These are phyloP conservation scores for Penicillium nordicum DNA, from an alignment of 2,329 filamentous ascomycete species.

Conservation along the genomic window DNA sequence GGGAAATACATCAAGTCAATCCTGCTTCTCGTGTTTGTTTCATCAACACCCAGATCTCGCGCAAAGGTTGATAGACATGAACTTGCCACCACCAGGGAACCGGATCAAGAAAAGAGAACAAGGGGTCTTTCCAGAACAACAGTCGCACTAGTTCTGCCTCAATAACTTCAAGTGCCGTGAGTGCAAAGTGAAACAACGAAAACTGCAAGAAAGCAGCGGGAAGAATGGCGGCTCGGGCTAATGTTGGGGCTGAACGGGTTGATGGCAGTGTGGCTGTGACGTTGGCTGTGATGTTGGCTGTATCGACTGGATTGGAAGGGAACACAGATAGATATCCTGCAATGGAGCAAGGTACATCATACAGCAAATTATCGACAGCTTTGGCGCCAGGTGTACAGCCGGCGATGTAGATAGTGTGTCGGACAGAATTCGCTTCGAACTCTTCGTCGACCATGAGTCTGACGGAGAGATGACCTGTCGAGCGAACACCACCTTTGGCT, in stretches of 20 bases:
- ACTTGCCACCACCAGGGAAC: constrained; percentile 57
- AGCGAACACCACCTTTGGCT: constrained; percentile 43
- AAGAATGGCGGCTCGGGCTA: neutral
- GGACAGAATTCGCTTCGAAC: constrained; percentile 30
- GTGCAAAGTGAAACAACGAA: neutral
- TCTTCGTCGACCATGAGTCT: constrained; percentile 63
- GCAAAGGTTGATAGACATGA: constrained; percentile 54
- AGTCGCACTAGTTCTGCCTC: constrained; percentile 30
- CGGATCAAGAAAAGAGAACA: constrained; percentile 55
- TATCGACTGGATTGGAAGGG: constrained; percentile 14
- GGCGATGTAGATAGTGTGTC: constrained; percentile 33
- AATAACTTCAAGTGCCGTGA: neutral
- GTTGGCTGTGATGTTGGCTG: constrained; percentile 2
- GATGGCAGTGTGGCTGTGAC: constrained; percentile 7
- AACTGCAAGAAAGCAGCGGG: constrained; percentile 3
- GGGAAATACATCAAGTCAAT: constrained; percentile 18
- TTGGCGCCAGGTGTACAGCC: constrained; percentile 32
- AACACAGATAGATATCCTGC: constrained; percentile 29
- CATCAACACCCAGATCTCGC: constrained; percentile 34
- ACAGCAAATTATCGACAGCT: constrained; percentile 27
- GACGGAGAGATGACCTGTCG: constrained; percentile 71
- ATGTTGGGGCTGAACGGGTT: neutral
- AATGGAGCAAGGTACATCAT: constrained; percentile 29
- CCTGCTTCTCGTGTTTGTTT: constrained; percentile 41
- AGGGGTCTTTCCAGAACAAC: constrained; percentile 54